Evolutionary conservation across 805 yeast species (phyloP), one percentile per base, ranked within the genome.

Genomic region (Kodamaea kakaduensis): DNA sequence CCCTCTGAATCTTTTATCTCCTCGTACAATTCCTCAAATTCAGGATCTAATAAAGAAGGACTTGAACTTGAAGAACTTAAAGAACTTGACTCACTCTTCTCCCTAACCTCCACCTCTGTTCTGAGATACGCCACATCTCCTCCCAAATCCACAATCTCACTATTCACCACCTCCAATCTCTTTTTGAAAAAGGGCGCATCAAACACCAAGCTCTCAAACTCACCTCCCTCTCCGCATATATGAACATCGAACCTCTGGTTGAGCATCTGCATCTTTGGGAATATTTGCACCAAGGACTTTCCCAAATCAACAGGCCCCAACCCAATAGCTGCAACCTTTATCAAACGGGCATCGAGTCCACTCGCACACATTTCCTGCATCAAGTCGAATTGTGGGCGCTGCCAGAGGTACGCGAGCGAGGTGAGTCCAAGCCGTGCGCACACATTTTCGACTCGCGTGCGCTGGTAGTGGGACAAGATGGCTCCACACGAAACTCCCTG

Each of bases 191-290:
- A 81, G 0, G 96, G 95, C 1, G 94, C 86, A 57, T 93, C 96
- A 18, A 93, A 65, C 2, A 90, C 97, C 46, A 90, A 64, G 0
- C 96, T 82, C 56, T 93, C 99, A 58, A 87, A 93, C 58, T 93
- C 99, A 1, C 99, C 99, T 21, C 99, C 99, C 65, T 93, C 99
- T 9, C 99, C 99, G 63, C 98, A 93, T 0, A 93, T 78, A 56
- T 90, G 96, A 9, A 89, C 84, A 2, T 89, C 95, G 59, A 76
- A 89, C 56, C 65, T 61, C 7, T 54, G 41, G 54, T 88, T 82
- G 41, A 89, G 61, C 25, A 64, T 64, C 9, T 65, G 44, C 52
- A 93, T 57, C 0, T 64, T 71, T 1, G 86, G 83, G 37, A 71
- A 73, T 44, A 82, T 64, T 42, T 84, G 73, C 4, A 68, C 73